Base-by-base conservation (phyloP, 768 basidiomycete species). In the Phylloporus scabripes region DNA sequence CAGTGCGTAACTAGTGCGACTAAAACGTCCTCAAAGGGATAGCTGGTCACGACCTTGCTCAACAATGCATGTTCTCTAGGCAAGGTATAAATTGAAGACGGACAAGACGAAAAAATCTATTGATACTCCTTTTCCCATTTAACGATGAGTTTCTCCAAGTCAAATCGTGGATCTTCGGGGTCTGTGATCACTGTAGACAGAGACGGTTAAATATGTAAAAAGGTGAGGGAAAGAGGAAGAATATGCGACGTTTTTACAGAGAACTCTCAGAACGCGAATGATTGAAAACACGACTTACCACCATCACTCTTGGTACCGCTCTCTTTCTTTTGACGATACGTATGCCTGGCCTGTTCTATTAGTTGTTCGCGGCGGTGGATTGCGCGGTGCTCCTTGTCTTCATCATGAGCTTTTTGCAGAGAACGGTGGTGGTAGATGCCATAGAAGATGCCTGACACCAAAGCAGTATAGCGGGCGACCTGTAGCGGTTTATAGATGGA, bases 381-480 rank as follows among this genome's bases (percentile, higher is more conserved):
- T 46, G 83, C 87, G 63, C 82, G 78, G 55, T 84, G 76, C 53
- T 83, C 76, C 70, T 87, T 89, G 57, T 86, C 79, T 52, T 80
- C 72, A 70, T 95, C 83, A 66, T 90, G 81, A 46, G 79, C 73
- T 54, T 81, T 78, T 74, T 95, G 92, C 57, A 99, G 72, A 62
- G 93, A 87, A 62, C 87, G 82, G 63, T 88, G 87, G 76, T 97
- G 94, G 63, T 82, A 82, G 68, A 94, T 84, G 65, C 95, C 95
- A 68, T 97, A 98, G 65, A 83, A 70, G 57, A 95, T 79, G 64
- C 95, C 95, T 37, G 82, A 77, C 56, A 85, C 71, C 59, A 99
- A 81, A 44, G 94, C 92, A 17, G 92, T 85, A 71, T 95, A 98
- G 63, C 95, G 89, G 62, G 87, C 86, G 68, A 95, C 95, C 95